These are phyloP conservation scores for Teratosphaeria epicoccoides DNA, from an alignment of 2,329 filamentous ascomycete species.

Conservation along the genomic window DNA sequence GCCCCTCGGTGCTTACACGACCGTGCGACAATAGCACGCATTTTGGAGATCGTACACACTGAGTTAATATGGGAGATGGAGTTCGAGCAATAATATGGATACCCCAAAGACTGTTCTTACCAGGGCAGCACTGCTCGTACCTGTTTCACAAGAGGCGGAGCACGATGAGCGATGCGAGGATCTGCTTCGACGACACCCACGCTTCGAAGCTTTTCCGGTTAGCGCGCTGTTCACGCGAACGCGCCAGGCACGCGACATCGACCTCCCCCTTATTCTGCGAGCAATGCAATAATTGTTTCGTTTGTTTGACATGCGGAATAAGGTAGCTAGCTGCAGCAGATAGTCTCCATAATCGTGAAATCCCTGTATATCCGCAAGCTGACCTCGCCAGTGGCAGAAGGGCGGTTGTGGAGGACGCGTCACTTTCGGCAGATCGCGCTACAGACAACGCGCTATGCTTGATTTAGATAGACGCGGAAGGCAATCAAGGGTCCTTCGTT, in stretches of 20 bases:
- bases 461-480: not conserved
- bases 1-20: constrained; percentile 1
- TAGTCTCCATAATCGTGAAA: constrained; percentile 1
- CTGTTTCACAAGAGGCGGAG: constrained; percentile 4
- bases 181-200: not conserved
- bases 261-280: not conserved
- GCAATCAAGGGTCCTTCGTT: not conserved
- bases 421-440: not conserved
- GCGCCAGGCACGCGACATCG: not conserved
- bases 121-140: constrained; percentile 1
- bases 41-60: not conserved
- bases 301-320: not conserved
- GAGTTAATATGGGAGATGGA: not conserved
- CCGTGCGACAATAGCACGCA: not conserved
- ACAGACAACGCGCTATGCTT: not conserved
- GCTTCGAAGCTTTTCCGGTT: not conserved
- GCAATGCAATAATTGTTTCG: not conserved
- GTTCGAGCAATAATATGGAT: constrained; percentile 1
- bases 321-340: not conserved
- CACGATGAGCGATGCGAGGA: not conserved
- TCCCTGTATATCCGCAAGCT: not conserved
- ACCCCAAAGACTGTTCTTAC: constrained; percentile 4
- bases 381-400: not conserved
- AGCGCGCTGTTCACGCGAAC: not conserved
- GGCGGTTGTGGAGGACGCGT: not conserved